These are phyloP conservation scores for Ensete ventricosum DNA, from an alignment of 176 grass and related monocot species.

Conservation along the genomic window DNA sequence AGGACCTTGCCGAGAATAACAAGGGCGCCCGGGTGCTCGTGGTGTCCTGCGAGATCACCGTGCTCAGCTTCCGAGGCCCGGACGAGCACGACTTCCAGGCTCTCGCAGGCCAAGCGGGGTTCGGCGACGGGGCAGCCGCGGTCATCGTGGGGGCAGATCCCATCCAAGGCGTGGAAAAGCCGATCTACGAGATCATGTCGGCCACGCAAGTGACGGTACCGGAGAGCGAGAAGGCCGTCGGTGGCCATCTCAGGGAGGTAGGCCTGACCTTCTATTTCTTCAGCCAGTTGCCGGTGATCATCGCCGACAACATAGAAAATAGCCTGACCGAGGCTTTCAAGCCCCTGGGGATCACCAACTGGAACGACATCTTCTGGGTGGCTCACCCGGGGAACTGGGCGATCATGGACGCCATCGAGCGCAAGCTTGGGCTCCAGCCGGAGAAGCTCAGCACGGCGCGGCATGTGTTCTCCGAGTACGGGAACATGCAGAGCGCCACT, in stretches of 20 bases:
- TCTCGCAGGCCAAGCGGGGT: not conserved
- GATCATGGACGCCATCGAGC: constrained; percentile 1
- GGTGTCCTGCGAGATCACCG: constrained; percentile 1
- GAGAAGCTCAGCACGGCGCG: not conserved
- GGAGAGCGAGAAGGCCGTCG: not conserved
- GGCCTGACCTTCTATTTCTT: constrained; percentile 4
- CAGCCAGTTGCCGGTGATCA: not conserved
- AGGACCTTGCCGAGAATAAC: not conserved
- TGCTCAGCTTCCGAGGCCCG: not conserved
- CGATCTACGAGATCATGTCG: not conserved
- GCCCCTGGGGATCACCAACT: constrained; percentile 6
- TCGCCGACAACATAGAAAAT: not conserved
- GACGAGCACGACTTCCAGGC: not conserved
- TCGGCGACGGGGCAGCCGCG: not conserved
- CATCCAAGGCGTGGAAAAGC: not conserved
- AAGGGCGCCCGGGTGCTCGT: not conserved
- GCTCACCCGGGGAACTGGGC: constrained; percentile 1
- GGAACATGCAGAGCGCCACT: not conserved
- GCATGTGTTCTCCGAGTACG: not conserved
- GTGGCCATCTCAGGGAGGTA: not conserved
- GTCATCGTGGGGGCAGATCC: constrained; percentile 1
- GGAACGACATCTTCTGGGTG: constrained; percentile 10
- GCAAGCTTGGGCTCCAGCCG: not conserved
- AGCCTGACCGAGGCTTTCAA: not conserved
- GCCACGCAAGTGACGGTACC: not conserved